Evolutionary conservation across 192 early-diverging fungal species (phyloP).

Genomic region (Backusella tuberculispora): DNA sequence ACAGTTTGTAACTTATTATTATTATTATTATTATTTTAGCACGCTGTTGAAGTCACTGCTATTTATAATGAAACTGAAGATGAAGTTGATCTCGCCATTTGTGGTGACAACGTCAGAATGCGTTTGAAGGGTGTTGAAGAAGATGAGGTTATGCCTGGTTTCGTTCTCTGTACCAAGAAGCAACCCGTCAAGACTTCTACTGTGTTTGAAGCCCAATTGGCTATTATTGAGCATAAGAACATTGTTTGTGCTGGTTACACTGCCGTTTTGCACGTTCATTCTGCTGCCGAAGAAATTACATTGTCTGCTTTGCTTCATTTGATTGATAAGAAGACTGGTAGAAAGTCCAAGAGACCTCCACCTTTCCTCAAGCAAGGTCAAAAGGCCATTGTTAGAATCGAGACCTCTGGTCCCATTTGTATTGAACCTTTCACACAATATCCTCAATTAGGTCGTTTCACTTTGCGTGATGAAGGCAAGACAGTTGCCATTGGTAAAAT

Average conservation of each 20-base stretch:
- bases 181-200: constrained; percentile 80
- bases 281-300: constrained; percentile 86
- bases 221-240: constrained; percentile 92
- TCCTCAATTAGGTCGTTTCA: constrained; percentile 95
- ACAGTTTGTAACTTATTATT: background rate
- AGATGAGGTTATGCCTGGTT: constrained; percentile 87
- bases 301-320: constrained; percentile 82
- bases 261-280: constrained; percentile 92
- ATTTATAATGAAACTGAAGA: constrained; percentile 85
- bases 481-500: constrained; percentile 98
- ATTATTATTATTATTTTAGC: constrained; percentile 19
- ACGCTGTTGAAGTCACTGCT: constrained; percentile 68
- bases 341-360: constrained; percentile 86
- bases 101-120: constrained; percentile 95
- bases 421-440: constrained; percentile 87
- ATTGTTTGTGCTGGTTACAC: constrained; percentile 97
- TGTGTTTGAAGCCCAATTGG: constrained; percentile 84
- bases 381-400: constrained; percentile 84
- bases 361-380: constrained; percentile 95
- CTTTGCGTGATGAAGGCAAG: constrained; percentile 95
- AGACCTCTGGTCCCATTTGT: constrained; percentile 76
- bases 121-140: constrained; percentile 92
- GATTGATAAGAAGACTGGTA: constrained; percentile 93
- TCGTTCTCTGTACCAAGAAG: constrained; percentile 81
- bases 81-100: constrained; percentile 73